Percentiles rank a stretch among this genome's conserved stretches.
Evolutionary conservation across 2,329 filamentous ascomycete species (phyloP).

Genomic region (Gnomoniopsis smithogilvyi): DNA sequence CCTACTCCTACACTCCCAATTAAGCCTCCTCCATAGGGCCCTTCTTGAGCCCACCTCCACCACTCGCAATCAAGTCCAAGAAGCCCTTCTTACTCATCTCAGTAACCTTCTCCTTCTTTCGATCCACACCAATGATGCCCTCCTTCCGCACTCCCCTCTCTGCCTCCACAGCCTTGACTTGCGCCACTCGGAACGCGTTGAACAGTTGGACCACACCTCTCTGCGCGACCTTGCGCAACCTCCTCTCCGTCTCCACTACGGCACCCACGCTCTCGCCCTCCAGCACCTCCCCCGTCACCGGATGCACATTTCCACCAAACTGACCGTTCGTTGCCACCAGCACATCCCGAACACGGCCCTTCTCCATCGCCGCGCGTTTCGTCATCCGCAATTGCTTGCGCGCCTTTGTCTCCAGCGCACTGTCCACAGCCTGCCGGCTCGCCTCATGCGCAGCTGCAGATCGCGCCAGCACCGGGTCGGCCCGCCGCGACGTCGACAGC

Average conservation of each 20-base stretch:
- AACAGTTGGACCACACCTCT: conserved; percentile 94
- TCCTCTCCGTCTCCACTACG: conserved; percentile 70
- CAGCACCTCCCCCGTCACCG: conserved; percentile 38
- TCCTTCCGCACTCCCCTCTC: conserved; percentile 66
- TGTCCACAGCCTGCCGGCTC: conserved; percentile 69
- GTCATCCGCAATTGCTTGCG: conserved; percentile 75
- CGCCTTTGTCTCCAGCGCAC: conserved; percentile 78
- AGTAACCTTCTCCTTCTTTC: conserved; percentile 82
- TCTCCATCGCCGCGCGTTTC: conserved; percentile 75
- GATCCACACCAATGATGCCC: conserved; percentile 73
- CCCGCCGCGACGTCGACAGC: conserved; percentile 73
- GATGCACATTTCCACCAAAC: conserved; percentile 38
- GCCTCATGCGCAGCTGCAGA: conserved; percentile 72
- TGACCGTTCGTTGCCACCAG: conserved; percentile 53
- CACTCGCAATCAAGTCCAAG: conserved; percentile 77
- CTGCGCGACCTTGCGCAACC: conserved; percentile 82
- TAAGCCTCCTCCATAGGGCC: conserved; percentile 56
- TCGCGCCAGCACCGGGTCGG: conserved; percentile 88
- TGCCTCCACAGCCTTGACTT: conserved; percentile 81
- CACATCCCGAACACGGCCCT: conserved; percentile 85
- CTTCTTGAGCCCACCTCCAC: conserved; percentile 58
- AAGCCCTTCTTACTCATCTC: conserved; percentile 98
- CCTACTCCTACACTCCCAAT: conserved; percentile 10
- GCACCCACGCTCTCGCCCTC: conserved; percentile 48
- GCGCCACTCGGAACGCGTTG: conserved; percentile 89